Evolutionary conservation across 805 yeast species (phyloP), one percentile per base, ranked within the genome.

Genomic region (Yarrowia keelungensis): DNA sequence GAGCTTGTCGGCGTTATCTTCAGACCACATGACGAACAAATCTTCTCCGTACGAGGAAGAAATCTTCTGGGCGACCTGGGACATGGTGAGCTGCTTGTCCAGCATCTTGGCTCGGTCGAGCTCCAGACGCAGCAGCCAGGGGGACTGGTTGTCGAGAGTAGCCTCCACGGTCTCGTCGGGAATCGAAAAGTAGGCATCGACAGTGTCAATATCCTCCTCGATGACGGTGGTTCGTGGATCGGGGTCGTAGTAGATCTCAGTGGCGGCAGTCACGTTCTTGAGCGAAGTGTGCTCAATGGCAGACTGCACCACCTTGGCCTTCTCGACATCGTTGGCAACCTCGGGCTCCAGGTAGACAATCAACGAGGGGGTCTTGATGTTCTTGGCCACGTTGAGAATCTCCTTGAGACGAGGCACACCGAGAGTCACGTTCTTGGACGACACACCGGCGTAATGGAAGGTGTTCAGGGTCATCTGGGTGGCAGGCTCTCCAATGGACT

Each of bases 331-430:
- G 59, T 86, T 84, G 5, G 97, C 93, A 71, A 88, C 84, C 49
- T 87, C 94, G 5, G 88, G 87, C 59, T 91, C 84, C 78, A 95
- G 82, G 78, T 93, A 95, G n/a, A 94, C 97, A 10, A 97, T 92
- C 77, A 94, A 83, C 14, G 97, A 96, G n/a, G 99, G 99, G n/a
- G 99, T 95, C 81, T 94, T 95, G 84, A 95, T 93, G 75, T 91
- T 94, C 82, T 95, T 95, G 11, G 99, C 99, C 72, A 95, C 99
- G 78, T 94, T 94, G 80, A 95, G 86, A 86, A 95, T 95, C 85
- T 95, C 99, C 81, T 95, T 95, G 77, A 95, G 94, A 86, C 99
- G 97, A 64, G 99, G 99, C 68, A 95, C 99, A 86, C 99, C 99
- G 74, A 95, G 85, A 0, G 99, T 95, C 72, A 94, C 97, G 82